Base-by-base conservation (phyloP, 805 yeast genomes). In the Candida manassasensis region DNA sequence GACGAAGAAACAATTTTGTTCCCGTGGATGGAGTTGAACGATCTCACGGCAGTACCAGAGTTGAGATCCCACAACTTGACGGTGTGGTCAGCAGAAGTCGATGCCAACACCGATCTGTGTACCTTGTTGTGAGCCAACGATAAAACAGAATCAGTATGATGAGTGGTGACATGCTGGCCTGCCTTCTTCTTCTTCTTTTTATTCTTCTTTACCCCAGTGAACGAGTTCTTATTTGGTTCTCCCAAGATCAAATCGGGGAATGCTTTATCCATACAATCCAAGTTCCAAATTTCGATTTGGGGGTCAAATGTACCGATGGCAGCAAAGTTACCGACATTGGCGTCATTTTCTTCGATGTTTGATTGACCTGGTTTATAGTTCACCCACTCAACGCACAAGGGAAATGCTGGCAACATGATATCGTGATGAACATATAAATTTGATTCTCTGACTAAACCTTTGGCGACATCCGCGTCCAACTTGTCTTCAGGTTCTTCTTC, bases 241-340 rank as follows among this genome's bases (percentile, higher is more conserved):
- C 98, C 97, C 41, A 93, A 69, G 43, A 93, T 87, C 47, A 84
- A 73, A 54, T 89, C 96, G 10, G 98, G 98, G 73, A 85, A 90
- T 18, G 95, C 90, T 52, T 87, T 87, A 48, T 93, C 97, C 22
- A 90, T 69, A 44, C 82, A 79, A 57, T 93, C 98, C 51, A 93
- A 68, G 60, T 93, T 88, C 97, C 97, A 93, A 42, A 93, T 75
- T 63, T 93, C 98, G 59, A 93, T 90, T 54, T 84, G 94, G 27
- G 98, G 98, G 49, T 90, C 97, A 57, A 93, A 90, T 2, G 97
- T 85, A 55, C 97, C 97, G 45, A 93, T 70, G 10, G 98, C 98
- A 2, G 95, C 97, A 61, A 86, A 88, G 61, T 88, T 93, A 8
- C 95, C 96, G 19, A 79, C 63, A 41, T 77, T 73, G 21, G 60